Conservation (phyloP, 1,284 basidiomycete species). For the Anthracocystis setariae region DNA sequence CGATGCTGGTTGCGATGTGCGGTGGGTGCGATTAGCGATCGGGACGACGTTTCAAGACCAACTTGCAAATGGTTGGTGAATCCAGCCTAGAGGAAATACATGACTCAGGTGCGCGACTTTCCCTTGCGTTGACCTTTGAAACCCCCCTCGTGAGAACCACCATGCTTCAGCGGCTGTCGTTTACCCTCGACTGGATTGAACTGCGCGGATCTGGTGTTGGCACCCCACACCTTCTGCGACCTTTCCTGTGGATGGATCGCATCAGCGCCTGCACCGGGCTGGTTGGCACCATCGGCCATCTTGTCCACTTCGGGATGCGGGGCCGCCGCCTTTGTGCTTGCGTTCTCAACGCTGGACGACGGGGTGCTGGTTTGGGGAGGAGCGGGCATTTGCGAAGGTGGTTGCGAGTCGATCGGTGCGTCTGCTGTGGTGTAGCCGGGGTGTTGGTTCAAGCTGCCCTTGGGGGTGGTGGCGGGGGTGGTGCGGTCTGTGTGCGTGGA, state of each 20-base stretch:
- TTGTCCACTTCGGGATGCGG: slow-evolving; percentile 37
- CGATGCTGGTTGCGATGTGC: too few relatives aligned
- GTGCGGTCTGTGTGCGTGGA: slow-evolving; percentile 21
- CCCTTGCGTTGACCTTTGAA: slow-evolving; percentile 34
- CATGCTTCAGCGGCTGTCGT: slow-evolving; percentile 46
- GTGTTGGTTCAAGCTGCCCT: slow-evolving; percentile 35
- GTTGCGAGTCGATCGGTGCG: slow-evolving; percentile 44
- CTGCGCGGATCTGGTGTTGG: slow-evolving; percentile 41
- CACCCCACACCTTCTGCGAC: slow-evolving; percentile 45
- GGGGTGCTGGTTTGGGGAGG: slow-evolving; percentile 18
- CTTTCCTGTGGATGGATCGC: slow-evolving; percentile 49
- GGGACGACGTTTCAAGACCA: too few relatives aligned
- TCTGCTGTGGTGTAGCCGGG: slow-evolving; percentile 50
- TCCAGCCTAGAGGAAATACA: too few relatives aligned
- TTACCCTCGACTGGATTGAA: slow-evolving; percentile 54
- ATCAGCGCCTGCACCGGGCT: slow-evolving; percentile 32
- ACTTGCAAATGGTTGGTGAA: too few relatives aligned
- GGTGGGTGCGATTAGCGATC: too few relatives aligned
- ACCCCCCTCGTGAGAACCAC: slow-evolving; percentile 52
- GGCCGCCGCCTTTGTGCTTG: slow-evolving; percentile 30
- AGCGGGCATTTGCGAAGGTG: slow-evolving; percentile 43
- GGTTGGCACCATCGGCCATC: slow-evolving; percentile 54
- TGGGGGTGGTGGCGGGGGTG: slow-evolving; percentile 13
- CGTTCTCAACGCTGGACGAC: slow-evolving; percentile 19
- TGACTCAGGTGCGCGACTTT: slow-evolving; percentile 38